Evolutionary conservation across 805 yeast species (phyloP).

Genomic region (Lachancea thermotolerans): DNA sequence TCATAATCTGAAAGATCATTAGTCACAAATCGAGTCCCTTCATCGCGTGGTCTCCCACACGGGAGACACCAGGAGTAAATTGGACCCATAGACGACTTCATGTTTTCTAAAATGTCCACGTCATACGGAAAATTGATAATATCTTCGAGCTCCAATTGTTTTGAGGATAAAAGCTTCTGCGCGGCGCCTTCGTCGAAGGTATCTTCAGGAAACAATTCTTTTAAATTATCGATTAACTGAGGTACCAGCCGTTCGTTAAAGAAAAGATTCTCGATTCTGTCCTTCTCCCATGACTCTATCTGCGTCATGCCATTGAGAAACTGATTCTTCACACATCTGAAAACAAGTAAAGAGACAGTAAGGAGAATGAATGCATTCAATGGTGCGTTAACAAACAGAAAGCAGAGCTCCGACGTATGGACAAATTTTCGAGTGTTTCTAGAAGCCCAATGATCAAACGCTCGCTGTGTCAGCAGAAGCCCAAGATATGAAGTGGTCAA

Average conservation of each 20-base stretch:
- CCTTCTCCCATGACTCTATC: constrained; percentile 89
- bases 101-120: constrained; percentile 51
- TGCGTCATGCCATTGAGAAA: constrained; percentile 68
- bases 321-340: constrained; percentile 55
- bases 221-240: constrained; percentile 40
- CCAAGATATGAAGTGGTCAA: constrained; percentile 44
- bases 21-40: constrained; percentile 53
- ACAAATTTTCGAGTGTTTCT: constrained; percentile 46
- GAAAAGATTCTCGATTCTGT: constrained; percentile 65
- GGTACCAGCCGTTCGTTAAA: constrained; percentile 43
- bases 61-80: constrained; percentile 66
- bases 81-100: constrained; percentile 48
- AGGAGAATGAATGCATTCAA: constrained; percentile 52
- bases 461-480: constrained; percentile 36
- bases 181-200: constrained; percentile 12
- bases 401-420: constrained; percentile 44
- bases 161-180: constrained; percentile 9
- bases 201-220: constrained; percentile 34
- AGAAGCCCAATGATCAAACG: constrained; percentile 39
- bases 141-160: constrained; percentile 48
- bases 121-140: constrained; percentile 78
- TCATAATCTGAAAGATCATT: constrained; percentile 43
- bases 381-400: constrained; percentile 49
- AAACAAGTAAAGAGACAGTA: constrained; percentile 50
- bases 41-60: constrained; percentile 54